Base-by-base conservation (phyloP, 352 stramenopile species). In the Phytophthora boehmeriae region DNA sequence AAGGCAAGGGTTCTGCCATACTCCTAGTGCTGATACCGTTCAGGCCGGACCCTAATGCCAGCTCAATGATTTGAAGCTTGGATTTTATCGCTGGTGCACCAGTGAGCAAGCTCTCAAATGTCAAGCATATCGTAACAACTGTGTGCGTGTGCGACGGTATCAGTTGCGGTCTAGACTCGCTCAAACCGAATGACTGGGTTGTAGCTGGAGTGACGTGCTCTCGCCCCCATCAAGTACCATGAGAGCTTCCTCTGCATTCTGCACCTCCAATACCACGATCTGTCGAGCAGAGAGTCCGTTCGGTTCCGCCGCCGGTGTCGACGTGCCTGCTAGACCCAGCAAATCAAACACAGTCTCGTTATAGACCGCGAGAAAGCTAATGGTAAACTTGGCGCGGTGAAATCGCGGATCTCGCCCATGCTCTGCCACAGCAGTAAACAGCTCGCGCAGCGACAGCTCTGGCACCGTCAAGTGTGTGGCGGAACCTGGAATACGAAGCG, bases 331-430 rank as follows among this genome's bases (percentile, higher is more conserved):
- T 10, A 94, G 73, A 17, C 86, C 75, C 0, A 98, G 71, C n/a
- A 98, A 75, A 63, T 98, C 95, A 72, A 93, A 96, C 44, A 99
- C 90, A 52, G 94, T 83, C 76, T 99, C 93, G 25, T 96, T 95
- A 67, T 96, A 98, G 13, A 99, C 95, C 46, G 97, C 96, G 3
- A 99, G 71, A 44, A 78, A 89, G 50, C 81, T 93, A 47, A 91
- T 77, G 23, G 84, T 90, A 41, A 89, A 63, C 27, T 81, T 84
- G 19, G 78, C 69, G 36, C 73, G 75, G 35, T 83, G 63, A 45
- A 88, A 79, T 6, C 76, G 71, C 9, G 52, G 14, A 28, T 69
- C 43, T 4, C 54, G 43, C 8, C 75, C 73, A n/a, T 78, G 49
- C 10, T 61, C 23, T 17, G 55, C 53, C 44, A 87, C 50, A 9